Base-by-base conservation (phyloP, 2,329 filamentous ascomycete genomes). In the Fusarium metavorans region DNA sequence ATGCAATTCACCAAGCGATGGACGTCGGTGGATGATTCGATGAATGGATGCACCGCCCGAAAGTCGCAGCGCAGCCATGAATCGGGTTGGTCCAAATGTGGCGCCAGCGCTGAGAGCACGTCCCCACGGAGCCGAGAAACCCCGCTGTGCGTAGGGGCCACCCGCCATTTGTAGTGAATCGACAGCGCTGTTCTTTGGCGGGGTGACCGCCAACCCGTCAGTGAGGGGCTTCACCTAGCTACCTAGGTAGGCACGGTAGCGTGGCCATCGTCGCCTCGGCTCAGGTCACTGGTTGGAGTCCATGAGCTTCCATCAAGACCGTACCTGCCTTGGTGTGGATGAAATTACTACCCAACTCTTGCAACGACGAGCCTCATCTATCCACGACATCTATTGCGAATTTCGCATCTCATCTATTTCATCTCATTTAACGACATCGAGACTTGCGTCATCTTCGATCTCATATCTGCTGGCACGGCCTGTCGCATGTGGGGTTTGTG, bases 1-100 rank as follows among this genome's bases (percentile, higher is more conserved):
- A 70, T 63, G 64, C 67, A 71, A 68, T 71, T 77, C 72, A 72
- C 74, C 48, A 50, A 30, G 25, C 45, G 45, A 73, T 58, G 66
- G 70, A 77, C 68, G 64, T 71, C 62, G 58, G 68, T 75, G 66
- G 58, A 76, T 78, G 76, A 77, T 78, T 76, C 67, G 71, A 75
- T 76, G 75, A 73, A 72, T 70, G 65, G 66, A 16, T 48, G 43
- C 43, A 48, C 43, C 43, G 43, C 43, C 43, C 23, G 14, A 45
- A 45, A 45, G 43, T 25, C 41, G 41, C 41, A 23, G 41, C 43
- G 41, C 41, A 23, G 41, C 43, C 43, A 48, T 45, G 43, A 20
- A 23, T 48, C 23, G 20, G 43, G 66, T 73, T 78, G 68, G 68
- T 54, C 32, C 32, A 72, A 68, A 76, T 67, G 66, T 76, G 74